These are phyloP conservation scores for Rhizopus microsporus DNA, from an alignment of 371 early-diverging fungal species.

Conservation along the genomic window DNA sequence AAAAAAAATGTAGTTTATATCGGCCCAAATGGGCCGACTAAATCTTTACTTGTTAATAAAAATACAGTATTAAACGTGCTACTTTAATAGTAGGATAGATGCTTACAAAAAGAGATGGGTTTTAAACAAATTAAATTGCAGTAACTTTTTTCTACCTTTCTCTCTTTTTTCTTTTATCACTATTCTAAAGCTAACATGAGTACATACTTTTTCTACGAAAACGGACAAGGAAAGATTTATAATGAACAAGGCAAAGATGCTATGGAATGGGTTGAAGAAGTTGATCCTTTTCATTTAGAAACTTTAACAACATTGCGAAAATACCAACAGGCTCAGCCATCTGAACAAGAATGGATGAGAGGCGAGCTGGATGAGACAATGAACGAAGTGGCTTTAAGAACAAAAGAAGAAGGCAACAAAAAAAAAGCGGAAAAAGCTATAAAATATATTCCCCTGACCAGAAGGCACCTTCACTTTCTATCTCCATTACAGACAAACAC, in stretches of 20 bases:
- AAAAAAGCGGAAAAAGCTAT: background rate
- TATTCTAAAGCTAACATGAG: too few species aligned
- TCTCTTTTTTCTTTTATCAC: conserved; percentile 4
- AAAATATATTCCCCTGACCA: conserved; percentile 13
- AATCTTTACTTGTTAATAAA: too few species aligned
- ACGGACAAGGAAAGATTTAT: conserved; percentile 6
- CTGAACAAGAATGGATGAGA: conserved; percentile 14
- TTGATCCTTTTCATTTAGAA: background rate
- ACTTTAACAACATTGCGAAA: conserved; percentile 12
- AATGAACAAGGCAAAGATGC: conserved; percentile 9
- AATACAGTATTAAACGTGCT: too few species aligned
- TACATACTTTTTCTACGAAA: conserved; percentile 1
- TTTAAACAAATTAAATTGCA: too few species aligned
- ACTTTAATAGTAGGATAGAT: too few species aligned
- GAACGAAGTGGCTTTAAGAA: conserved; percentile 8
- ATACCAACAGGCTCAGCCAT: conserved; percentile 16
- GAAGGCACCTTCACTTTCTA: background rate
- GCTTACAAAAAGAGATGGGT: too few species aligned
- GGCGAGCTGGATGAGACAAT: too few species aligned
- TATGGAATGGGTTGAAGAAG: conserved; percentile 11
- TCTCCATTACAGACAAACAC: too few species aligned
- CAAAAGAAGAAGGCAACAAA: background rate
- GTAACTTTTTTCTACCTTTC: conserved; percentile 3
- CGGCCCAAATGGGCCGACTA: too few species aligned
- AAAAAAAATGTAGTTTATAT: too few species aligned